Percentiles rank a stretch among this genome's conserved stretches.
These are phyloP conservation scores for Sclerotinia trifoliorum DNA, from an alignment of 2,329 filamentous ascomycete species.

Conservation along the genomic window DNA sequence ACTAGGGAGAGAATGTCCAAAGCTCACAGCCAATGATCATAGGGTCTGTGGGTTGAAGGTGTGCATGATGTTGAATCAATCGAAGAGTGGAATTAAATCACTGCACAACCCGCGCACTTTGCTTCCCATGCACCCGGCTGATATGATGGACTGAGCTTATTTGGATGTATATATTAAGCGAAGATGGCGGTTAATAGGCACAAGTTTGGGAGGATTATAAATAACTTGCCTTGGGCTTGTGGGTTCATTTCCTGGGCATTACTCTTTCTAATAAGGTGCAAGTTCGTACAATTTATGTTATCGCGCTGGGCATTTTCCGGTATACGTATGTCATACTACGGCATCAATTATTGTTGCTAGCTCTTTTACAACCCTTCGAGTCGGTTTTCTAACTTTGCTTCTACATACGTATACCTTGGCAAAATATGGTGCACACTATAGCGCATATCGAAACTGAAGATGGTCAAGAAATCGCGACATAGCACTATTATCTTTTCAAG, in stretches of 20 bases:
- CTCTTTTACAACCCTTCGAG: rapidly evolving
- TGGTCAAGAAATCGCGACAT: neutral
- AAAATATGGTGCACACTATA: neutral
- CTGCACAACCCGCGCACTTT: neutral
- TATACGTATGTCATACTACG: neutral
- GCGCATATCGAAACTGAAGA: neutral
- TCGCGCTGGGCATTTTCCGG: neutral
- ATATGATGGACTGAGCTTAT: neutral
- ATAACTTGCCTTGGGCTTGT: neutral
- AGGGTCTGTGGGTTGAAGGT: neutral
- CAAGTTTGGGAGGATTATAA: neutral
- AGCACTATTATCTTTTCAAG: neutral
- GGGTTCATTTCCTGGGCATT: neutral
- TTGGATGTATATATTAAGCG: neutral
- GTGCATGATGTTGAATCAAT: constrained; percentile 1
- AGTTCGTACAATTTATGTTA: neutral
- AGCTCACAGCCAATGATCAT: too few relatives aligned
- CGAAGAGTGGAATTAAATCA: constrained; percentile 1
- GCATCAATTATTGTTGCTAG: neutral
- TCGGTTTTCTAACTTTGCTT: too few relatives aligned
- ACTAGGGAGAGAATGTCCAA: too few relatives aligned
- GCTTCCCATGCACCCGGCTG: neutral
- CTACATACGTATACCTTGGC: neutral
- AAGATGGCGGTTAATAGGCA: neutral
- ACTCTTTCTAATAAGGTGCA: neutral